Evolutionary conservation across 2,329 filamentous ascomycete genomes (phyloP).

Genomic region (Xylariomycetidae sp.): DNA sequence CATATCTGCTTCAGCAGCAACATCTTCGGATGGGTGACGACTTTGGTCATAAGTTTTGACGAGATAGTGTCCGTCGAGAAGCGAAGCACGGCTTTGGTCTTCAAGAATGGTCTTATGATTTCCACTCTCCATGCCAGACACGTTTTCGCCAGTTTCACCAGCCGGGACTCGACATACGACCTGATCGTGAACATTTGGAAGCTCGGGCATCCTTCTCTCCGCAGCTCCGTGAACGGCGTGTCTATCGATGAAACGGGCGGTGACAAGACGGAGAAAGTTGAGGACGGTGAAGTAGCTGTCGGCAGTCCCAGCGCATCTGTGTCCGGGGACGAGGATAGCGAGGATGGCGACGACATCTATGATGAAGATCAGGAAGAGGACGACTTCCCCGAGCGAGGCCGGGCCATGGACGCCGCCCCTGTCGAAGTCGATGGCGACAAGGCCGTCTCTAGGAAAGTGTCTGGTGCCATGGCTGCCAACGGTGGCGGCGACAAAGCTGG

Average conservation of each 20-base stretch:
- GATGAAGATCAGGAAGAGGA: conserved; percentile 76
- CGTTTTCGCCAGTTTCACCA: conserved; percentile 91
- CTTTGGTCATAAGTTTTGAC: conserved; percentile 95
- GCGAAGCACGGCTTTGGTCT: conserved; percentile 88
- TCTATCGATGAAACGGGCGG: conserved; percentile 74
- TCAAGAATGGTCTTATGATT: conserved; percentile 96
- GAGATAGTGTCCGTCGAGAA: conserved; percentile 97
- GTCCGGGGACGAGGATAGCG: conserved; percentile 55
- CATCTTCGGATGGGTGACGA: conserved; percentile 96
- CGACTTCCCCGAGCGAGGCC: conserved; percentile 36
- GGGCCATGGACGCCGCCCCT: conserved; percentile 33
- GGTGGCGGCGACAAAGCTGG: conserved; percentile 47
- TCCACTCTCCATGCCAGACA: conserved; percentile 93
- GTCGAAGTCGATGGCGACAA: conserved; percentile 56
- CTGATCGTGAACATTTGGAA: conserved; percentile 98
- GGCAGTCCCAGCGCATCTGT: conserved; percentile 50
- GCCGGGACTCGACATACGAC: conserved; percentile 92
- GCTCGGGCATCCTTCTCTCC: conserved; percentile 84
- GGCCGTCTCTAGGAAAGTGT: conserved; percentile 64
- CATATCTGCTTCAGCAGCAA: conserved; percentile 99
- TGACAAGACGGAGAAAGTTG: conserved; percentile 85
- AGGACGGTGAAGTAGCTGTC: conserved; percentile 38
- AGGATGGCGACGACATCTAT: conserved; percentile 69
- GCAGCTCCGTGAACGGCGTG: conserved; percentile 86
- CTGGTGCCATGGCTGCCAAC: conserved; percentile 45